These are phyloP conservation scores for Ambrosia artemisiifolia DNA, from an alignment of 129 eudicot genomes.

Conservation along the genomic window DNA sequence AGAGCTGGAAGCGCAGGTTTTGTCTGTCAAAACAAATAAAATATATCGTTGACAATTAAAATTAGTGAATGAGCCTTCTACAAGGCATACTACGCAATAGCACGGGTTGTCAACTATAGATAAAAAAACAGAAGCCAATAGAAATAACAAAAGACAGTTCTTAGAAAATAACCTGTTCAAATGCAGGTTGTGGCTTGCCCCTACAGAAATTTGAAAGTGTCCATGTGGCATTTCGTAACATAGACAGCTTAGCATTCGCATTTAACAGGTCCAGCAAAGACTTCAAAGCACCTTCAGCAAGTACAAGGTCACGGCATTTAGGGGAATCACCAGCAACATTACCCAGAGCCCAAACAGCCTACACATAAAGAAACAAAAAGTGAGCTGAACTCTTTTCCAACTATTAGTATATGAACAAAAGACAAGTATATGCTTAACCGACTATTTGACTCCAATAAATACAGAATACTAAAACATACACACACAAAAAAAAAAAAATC, in stretches of 20 bases:
- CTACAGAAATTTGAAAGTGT: constrained; percentile 79
- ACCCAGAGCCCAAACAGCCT: constrained; percentile 94
- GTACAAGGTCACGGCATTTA: constrained; percentile 76
- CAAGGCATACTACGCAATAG: not conserved
- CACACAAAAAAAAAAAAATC: not conserved
- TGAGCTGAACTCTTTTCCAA: not conserved
- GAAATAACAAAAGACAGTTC: not conserved
- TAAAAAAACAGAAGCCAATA: not conserved
- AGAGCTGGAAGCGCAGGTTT: constrained; percentile 81
- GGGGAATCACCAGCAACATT: constrained; percentile 93
- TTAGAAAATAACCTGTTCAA: constrained; percentile 58
- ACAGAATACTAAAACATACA: not conserved
- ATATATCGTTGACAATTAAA: not conserved
- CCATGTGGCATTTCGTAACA: constrained; percentile 89
- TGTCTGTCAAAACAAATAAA: constrained; percentile 40
- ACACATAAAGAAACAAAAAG: not conserved
- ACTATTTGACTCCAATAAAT: not conserved
- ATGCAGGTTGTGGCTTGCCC: constrained; percentile 78
- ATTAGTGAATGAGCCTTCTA: not conserved
- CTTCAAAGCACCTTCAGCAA: constrained; percentile 54
- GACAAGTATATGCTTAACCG: not conserved
- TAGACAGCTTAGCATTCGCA: constrained; percentile 77
- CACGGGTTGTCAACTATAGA: not conserved
- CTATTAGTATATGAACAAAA: not conserved
- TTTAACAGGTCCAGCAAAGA: constrained; percentile 66